Percentiles rank a stretch among this genome's conserved stretches.
Conservation (phyloP, 2,329 filamentous ascomycete species). For the Aspergillus versicolor region DNA sequence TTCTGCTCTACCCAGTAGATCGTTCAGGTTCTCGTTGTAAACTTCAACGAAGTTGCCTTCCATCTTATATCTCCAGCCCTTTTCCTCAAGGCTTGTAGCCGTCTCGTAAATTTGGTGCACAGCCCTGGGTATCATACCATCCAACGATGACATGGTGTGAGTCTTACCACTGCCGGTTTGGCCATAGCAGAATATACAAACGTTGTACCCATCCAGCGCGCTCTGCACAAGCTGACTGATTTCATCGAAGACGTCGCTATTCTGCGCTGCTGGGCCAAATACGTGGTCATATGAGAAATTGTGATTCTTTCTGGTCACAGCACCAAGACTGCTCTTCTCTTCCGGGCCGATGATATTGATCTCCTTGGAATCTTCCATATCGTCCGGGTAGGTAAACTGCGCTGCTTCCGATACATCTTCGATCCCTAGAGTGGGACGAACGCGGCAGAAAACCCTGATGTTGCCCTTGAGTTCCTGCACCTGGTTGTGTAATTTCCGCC, state of each 20-base stretch:
- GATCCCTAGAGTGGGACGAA: slow-evolving; percentile 68
- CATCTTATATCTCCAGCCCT: slow-evolving; percentile 93
- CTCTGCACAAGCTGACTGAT: slow-evolving; percentile 97
- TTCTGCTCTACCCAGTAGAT: slow-evolving; percentile 73
- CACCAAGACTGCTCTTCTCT: slow-evolving; percentile 77
- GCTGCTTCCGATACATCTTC: slow-evolving; percentile 64
- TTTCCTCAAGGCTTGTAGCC: slow-evolving; percentile 76
- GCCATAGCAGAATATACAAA: slow-evolving; percentile 98
- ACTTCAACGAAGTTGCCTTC: slow-evolving; percentile 95
- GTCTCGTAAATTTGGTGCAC: slow-evolving; percentile 93
- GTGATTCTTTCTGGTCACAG: slow-evolving; percentile 73
- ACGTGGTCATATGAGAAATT: slow-evolving; percentile 92
- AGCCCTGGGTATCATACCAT: slow-evolving; percentile 94
- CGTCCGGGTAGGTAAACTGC: slow-evolving; percentile 75
- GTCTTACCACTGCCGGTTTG: slow-evolving; percentile 98
- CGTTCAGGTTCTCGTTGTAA: slow-evolving; percentile 96
- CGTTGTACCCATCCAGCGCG: slow-evolving; percentile 94
- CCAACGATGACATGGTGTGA: slow-evolving; percentile 84
- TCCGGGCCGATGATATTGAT: slow-evolving; percentile 81
- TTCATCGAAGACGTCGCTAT: slow-evolving; percentile 88
- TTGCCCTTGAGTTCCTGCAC: slow-evolving; percentile 98
- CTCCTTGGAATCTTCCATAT: slow-evolving; percentile 78
- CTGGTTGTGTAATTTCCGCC: slow-evolving; percentile 92
- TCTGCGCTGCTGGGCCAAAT: slow-evolving; percentile 74
- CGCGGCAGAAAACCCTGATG: slow-evolving; percentile 96